phyloP scores from a whole-genome alignment of 2,329 filamentous ascomycete species.

The Apiospora saccharicola region DNA sequence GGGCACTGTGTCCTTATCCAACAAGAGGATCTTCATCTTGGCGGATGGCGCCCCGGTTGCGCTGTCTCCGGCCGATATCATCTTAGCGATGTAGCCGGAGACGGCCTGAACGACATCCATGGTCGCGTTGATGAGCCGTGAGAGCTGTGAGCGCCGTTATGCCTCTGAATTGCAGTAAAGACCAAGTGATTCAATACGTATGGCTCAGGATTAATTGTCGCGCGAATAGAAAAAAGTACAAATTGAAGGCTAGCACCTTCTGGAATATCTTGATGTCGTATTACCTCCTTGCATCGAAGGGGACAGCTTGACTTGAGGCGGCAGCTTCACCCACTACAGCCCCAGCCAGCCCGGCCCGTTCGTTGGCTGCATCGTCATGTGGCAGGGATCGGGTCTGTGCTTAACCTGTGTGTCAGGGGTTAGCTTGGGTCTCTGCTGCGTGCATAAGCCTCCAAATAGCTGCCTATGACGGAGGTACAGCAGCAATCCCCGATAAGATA shows the following conservation, averaged over 20 bases:
- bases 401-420: background rate
- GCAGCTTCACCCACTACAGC: background rate
- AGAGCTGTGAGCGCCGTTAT: background rate
- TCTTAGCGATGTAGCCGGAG: slow-evolving; percentile 94
- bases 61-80: slow-evolving; percentile 85
- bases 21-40: slow-evolving; percentile 97
- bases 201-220: background rate
- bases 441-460: slow-evolving; percentile 5
- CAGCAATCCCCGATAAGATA: slow-evolving; percentile 39
- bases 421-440: background rate
- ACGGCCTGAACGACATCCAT: slow-evolving; percentile 97
- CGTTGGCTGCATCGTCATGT: slow-evolving; percentile 19
- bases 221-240: background rate
- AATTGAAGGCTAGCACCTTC: slow-evolving; percentile 2
- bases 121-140: slow-evolving; percentile 38
- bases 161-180: background rate
- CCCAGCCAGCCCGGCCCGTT: background rate
- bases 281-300: background rate
- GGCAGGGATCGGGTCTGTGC: slow-evolving; percentile 20
- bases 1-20: slow-evolving; percentile 92
- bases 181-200: background rate
- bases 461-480: slow-evolving; percentile 20
- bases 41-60: slow-evolving; percentile 71
- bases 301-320: slow-evolving; percentile 17
- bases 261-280: background rate